Conservation (phyloP, 192 early-diverging fungal genomes). For the Powellomyces hirtus region DNA sequence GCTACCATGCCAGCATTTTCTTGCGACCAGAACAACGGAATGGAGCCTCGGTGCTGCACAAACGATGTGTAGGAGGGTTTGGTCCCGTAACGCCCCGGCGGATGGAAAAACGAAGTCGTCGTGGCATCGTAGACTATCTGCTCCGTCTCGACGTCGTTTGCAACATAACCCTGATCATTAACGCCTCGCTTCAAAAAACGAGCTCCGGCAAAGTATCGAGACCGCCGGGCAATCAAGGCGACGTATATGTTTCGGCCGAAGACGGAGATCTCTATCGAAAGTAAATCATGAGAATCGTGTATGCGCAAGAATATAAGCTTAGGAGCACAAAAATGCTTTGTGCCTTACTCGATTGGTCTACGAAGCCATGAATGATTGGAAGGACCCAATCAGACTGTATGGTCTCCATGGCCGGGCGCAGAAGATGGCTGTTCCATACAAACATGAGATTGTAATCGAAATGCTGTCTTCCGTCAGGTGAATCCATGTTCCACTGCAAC, state of each 20-base stretch:
- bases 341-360: constrained; percentile 87
- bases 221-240: constrained; percentile 92
- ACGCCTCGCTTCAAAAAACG: constrained; percentile 94
- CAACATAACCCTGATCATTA: constrained; percentile 93
- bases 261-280: constrained; percentile 70
- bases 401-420: constrained; percentile 63
- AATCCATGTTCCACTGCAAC: constrained; percentile 85
- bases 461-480: constrained; percentile 28
- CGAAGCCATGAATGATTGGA: constrained; percentile 90
- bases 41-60: constrained; percentile 96
- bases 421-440: constrained; percentile 88
- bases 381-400: constrained; percentile 72
- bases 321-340: background rate
- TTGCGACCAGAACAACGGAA: constrained; percentile 95
- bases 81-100: constrained; percentile 39
- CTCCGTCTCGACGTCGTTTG: constrained; percentile 98
- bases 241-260: constrained; percentile 89
- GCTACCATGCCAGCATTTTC: constrained; percentile 88
- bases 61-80: constrained; percentile 84
- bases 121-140: constrained; percentile 93
- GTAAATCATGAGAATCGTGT: too few species aligned
- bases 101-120: constrained; percentile 80
- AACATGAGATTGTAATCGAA: constrained; percentile 80
- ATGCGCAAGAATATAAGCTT: too few species aligned
- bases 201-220: constrained; percentile 92